Evolutionary conservation across 345 rosid genomes (phyloP).

Genomic region (Passiflora organensis): DNA sequence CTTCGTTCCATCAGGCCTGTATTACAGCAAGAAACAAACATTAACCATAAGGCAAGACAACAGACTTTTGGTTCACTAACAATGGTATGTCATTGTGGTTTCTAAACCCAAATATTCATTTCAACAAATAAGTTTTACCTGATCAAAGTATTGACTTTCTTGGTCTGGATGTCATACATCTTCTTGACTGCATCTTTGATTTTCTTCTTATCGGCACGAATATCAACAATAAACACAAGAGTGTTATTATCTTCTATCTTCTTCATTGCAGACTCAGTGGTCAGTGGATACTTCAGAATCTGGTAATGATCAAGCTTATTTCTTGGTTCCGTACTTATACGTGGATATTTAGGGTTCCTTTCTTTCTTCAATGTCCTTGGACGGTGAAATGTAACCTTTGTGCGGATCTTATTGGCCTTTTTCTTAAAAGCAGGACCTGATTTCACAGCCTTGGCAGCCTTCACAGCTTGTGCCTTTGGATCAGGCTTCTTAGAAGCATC

Average conservation of each 20-base stretch:
- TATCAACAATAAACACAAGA: constrained; percentile 87
- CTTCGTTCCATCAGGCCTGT: constrained; percentile 69
- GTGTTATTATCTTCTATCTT: constrained; percentile 96
- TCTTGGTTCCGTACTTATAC: constrained; percentile 71
- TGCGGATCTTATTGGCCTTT: constrained; percentile 69
- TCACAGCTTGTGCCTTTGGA: constrained; percentile 80
- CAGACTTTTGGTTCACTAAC: too few species aligned
- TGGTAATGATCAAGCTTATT: constrained; percentile 88
- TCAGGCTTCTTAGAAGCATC: constrained; percentile 52
- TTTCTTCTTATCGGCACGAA: too few species aligned
- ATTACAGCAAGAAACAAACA: neutral
- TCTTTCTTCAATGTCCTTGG: constrained; percentile 79
- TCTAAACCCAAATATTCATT: too few species aligned
- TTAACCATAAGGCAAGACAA: too few species aligned
- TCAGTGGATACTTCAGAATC: constrained; percentile 82
- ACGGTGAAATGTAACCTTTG: constrained; percentile 84
- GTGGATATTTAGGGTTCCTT: constrained; percentile 69
- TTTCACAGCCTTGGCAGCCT: constrained; percentile 82
- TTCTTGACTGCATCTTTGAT: constrained; percentile 89
- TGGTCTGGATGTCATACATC: constrained; percentile 90
- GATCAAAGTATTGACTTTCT: constrained; percentile 88
- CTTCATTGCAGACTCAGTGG: constrained; percentile 92
- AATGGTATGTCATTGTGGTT: too few species aligned
- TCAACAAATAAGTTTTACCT: constrained; percentile 40
- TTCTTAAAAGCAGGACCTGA: constrained; percentile 70